phyloP scores from a whole-genome alignment of 345 rosid species.

The Geranium brycei region DNA sequence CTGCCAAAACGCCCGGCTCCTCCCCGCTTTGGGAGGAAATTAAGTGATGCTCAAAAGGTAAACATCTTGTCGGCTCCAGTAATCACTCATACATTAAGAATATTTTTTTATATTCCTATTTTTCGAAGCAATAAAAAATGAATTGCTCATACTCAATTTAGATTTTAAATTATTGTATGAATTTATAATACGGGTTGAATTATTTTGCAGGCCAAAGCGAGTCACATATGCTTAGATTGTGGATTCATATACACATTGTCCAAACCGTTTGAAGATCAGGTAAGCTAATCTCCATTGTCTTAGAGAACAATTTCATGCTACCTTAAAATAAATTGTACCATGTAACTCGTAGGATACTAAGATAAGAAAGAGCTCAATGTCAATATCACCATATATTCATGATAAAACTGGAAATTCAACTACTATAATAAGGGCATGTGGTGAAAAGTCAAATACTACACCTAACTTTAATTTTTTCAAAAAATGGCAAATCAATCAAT shows the following conservation, averaged over 20 bases:
- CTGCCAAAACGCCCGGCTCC: conserved; percentile 91
- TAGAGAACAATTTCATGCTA: neutral
- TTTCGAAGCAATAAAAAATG: too few species aligned
- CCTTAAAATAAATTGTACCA: too few species aligned
- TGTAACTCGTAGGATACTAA: too few species aligned
- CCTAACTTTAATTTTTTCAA: too few species aligned
- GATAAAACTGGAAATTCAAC: too few species aligned
- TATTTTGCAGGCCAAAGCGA: conserved; percentile 68
- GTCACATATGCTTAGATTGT: conserved; percentile 93
- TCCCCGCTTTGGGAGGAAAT: conserved; percentile 86
- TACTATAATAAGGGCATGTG: too few species aligned
- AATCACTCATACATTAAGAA: neutral
- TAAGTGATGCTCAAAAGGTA: conserved; percentile 85
- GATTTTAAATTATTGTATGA: neutral
- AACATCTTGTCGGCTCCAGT: neutral
- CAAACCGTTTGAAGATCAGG: conserved; percentile 88
- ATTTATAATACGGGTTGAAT: neutral
- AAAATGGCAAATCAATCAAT: too few species aligned
- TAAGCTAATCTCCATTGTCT: conserved; percentile 11
- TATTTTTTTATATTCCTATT: too few species aligned
- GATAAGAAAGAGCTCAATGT: too few species aligned
- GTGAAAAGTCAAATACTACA: too few species aligned
- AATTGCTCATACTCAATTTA: neutral
- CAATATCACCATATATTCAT: too few species aligned
- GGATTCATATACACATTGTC: conserved; percentile 70